These are phyloP conservation scores for Mortierella polycephala DNA, from an alignment of 371 early-diverging fungal genomes.

Conservation along the genomic window DNA sequence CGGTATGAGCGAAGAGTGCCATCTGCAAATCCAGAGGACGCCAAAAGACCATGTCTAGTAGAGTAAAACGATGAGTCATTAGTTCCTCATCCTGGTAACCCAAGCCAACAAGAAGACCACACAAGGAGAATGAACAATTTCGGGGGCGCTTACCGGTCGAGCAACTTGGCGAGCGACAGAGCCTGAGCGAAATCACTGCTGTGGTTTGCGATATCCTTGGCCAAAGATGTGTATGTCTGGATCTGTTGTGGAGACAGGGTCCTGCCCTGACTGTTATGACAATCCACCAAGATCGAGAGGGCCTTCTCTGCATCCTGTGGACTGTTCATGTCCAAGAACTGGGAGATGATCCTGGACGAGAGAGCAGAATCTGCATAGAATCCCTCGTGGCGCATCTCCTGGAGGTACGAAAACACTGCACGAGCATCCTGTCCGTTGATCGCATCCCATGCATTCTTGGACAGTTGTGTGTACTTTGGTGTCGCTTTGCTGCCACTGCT, in stretches of 20 bases:
- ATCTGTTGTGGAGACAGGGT: slow-evolving; percentile 32
- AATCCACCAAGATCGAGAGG: slow-evolving; percentile 48
- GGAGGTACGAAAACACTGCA: slow-evolving; percentile 35
- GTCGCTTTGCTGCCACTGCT: neutral
- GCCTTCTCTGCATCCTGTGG: slow-evolving; percentile 51
- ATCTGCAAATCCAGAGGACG: neutral
- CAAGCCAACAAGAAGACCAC: too few relatives aligned
- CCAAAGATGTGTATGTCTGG: slow-evolving; percentile 32
- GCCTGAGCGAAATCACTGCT: slow-evolving; percentile 52
- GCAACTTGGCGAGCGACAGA: slow-evolving; percentile 47
- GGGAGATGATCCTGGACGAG: slow-evolving; percentile 32
- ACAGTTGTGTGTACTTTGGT: slow-evolving; percentile 24
- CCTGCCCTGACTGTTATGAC: slow-evolving; percentile 35
- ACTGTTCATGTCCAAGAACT: slow-evolving; percentile 40
- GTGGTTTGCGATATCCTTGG: slow-evolving; percentile 48
- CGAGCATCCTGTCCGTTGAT: slow-evolving; percentile 45
- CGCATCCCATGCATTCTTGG: slow-evolving; percentile 42
- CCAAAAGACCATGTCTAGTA: slow-evolving; percentile 30
- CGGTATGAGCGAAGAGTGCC: slow-evolving; percentile 13
- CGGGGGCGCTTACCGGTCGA: slow-evolving; percentile 27
- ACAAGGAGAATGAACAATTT: too few relatives aligned
- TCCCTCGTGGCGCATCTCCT: slow-evolving; percentile 46
- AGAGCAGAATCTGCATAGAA: slow-evolving; percentile 44
- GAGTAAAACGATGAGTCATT: neutral
- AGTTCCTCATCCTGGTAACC: too few relatives aligned